Evolutionary conservation across 2,329 filamentous ascomycete genomes (phyloP).

Genomic region (Aspergillus arachidicola): DNA sequence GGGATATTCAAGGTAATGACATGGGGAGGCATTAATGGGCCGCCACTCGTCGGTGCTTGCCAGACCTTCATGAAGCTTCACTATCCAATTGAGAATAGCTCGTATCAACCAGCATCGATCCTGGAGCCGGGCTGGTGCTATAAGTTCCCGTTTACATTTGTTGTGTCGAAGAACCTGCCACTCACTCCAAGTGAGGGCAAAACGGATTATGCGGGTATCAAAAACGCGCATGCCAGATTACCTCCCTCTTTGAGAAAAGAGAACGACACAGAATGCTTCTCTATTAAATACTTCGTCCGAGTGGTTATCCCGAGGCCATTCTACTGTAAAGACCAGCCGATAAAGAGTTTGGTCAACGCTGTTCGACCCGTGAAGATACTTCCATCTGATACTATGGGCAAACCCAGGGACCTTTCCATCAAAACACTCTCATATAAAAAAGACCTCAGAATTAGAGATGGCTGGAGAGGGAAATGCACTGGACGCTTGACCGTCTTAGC

Average conservation of each 20-base stretch:
- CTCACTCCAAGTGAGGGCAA: background rate
- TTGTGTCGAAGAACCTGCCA: background rate
- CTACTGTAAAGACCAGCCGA: background rate
- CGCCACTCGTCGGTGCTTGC: background rate
- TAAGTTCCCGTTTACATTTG: background rate
- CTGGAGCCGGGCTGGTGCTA: background rate
- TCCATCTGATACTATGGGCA: background rate
- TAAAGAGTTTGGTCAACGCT: background rate
- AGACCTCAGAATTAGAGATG: background rate
- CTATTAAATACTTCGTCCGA: background rate
- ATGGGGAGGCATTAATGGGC: background rate
- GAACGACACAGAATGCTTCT: background rate
- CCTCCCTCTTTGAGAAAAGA: background rate
- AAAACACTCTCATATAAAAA: background rate
- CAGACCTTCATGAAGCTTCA: background rate
- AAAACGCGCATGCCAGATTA: background rate
- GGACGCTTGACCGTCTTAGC: background rate
- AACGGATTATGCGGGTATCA: background rate
- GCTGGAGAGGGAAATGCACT: background rate
- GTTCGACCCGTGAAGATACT: background rate
- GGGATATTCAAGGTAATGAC: background rate
- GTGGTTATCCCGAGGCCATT: background rate
- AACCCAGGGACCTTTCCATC: accelerated
- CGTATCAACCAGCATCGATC: background rate
- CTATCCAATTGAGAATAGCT: background rate